Evolutionary conservation across 768 basidiomycete species (phyloP).

Genomic region (Panaeolus cyanescens): DNA sequence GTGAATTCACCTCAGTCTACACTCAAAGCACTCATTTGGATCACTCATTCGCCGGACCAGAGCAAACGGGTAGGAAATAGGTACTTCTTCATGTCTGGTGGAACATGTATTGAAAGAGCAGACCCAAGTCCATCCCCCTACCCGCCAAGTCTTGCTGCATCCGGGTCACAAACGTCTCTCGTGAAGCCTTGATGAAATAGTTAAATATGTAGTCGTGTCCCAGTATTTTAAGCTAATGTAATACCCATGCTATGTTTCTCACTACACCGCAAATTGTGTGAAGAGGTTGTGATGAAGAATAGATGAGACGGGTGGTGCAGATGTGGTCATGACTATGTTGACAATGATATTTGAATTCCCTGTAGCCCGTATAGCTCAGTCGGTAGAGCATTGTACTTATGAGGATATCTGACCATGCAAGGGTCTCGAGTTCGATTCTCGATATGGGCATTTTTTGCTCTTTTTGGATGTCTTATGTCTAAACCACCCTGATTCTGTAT

Average conservation of each 20-base stretch:
- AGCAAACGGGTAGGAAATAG: conserved; percentile 73
- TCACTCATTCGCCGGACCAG: conserved; percentile 86
- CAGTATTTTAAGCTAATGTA: conserved; percentile 1
- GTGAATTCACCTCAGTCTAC: conserved; percentile 47
- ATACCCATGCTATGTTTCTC: background rate
- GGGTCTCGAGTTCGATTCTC: conserved; percentile 61
- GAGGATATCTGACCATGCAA: conserved; percentile 52
- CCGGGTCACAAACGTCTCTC: background rate
- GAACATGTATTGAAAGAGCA: conserved; percentile 42
- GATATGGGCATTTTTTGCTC: conserved; percentile 46
- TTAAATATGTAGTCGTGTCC: background rate
- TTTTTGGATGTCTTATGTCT: background rate
- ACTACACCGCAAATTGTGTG: background rate
- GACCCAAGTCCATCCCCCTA: conserved; percentile 15
- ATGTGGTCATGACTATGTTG: background rate
- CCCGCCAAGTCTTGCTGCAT: background rate
- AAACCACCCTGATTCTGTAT: too few species aligned
- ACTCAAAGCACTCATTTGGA: conserved; percentile 81
- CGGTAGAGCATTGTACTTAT: conserved; percentile 65
- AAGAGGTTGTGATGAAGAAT: too few species aligned
- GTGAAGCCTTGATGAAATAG: background rate
- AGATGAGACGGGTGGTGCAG: too few species aligned
- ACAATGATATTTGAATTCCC: background rate
- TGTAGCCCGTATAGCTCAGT: conserved; percentile 55
- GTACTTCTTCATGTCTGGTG: conserved; percentile 51